Evolutionary conservation across 768 basidiomycete species (phyloP).

Genomic region (Mrakia frigida): DNA sequence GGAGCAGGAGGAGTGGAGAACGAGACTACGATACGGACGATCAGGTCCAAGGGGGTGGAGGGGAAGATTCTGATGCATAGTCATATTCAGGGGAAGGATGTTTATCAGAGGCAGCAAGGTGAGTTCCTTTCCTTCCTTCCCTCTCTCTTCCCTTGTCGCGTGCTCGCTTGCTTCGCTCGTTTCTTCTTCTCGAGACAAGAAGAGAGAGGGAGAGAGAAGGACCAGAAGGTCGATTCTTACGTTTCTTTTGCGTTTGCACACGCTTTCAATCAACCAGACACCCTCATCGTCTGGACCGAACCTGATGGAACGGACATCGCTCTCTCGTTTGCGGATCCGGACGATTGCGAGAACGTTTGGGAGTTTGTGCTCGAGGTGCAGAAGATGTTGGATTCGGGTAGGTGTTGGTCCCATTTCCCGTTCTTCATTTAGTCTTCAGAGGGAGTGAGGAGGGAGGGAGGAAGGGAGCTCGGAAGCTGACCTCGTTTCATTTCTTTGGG

Average conservation of each 20-base stretch:
- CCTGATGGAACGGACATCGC: conserved; percentile 91
- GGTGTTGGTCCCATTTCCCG: background rate
- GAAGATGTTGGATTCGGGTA: conserved; percentile 51
- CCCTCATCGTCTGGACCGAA: conserved; percentile 98
- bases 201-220: conserved; percentile 34
- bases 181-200: too few species aligned
- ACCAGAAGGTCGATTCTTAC: background rate
- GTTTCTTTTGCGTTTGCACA: background rate
- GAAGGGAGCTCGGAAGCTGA: conserved; percentile 10
- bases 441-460: background rate
- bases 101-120: conserved; percentile 47
- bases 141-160: background rate
- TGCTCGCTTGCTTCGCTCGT: background rate
- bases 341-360: conserved; percentile 95
- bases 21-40: conserved; percentile 45
- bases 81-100: conserved; percentile 39
- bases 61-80: conserved; percentile 42
- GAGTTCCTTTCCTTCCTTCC: conserved; percentile 41
- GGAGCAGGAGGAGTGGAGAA: conserved; percentile 60
- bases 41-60: conserved; percentile 56
- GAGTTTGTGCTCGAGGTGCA: conserved; percentile 91
- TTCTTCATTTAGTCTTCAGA: background rate
- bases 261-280: conserved; percentile 61
- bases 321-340: conserved; percentile 90
- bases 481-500: background rate